Evolutionary conservation across 1,284 basidiomycete genomes (phyloP), one percentile per base, ranked within the genome.

Genomic region (Amylostereum areolatum): DNA sequence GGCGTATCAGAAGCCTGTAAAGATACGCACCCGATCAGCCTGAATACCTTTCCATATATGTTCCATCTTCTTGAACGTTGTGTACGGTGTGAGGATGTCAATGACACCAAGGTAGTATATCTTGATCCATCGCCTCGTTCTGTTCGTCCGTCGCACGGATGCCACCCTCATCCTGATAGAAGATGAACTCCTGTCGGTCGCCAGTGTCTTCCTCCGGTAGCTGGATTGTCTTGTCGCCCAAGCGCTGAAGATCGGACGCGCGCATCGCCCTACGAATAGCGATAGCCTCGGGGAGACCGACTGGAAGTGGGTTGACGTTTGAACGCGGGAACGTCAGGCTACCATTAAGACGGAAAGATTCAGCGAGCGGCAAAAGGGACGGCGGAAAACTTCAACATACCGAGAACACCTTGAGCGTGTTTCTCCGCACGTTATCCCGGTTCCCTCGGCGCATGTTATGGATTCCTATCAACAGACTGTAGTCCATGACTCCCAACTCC

Each of bases 141-240:
- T 65, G 66, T 59, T 96, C 92, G 65, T 96, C 85, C 11, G 95
- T 97, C 28, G 93, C 92, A 29, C 87, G 81, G 51, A 97, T 67
- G 1, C 97, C 96, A 27, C 95, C 95, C 62, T 99, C 97, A 63
- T 99, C 94, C 62, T 96, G 92, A 64, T 97, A 98, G 69, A 98
- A 99, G 34, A 97, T 66, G 65, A 96, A 94, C 55, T 92, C 81
- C 43, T 85, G 79, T 27, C 91, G 78, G 59, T 97, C 92, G 42
- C 80, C 81, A 52, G 71, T 78, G 53, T 82, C 78, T 53, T 83
- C 79, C 44, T 78, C 77, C 0, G 91, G 91, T 10, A 95, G 71
- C 55, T 83, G 77, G 44, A 85, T 70, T 4, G 77, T 73, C 18
- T 75, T 73, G 12, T 71, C 64, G 3, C 78, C 81, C 31, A 94